Evolutionary conservation across 1,139 yeast genomes (phyloP).

Genomic region (Saccharomyces uvarum): DNA sequence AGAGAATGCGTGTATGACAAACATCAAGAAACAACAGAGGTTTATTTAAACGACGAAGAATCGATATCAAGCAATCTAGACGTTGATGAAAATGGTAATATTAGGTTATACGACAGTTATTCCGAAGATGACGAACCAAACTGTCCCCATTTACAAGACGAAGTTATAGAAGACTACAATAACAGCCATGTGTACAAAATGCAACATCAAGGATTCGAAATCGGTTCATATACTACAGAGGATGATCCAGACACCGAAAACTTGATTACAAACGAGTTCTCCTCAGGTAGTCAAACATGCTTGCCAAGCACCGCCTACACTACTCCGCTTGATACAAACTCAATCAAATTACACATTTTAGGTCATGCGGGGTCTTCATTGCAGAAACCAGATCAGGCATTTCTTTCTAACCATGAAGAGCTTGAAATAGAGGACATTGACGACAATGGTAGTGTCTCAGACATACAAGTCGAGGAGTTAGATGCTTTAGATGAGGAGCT

Average conservation of each 20-base stretch:
- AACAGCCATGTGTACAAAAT: slow-evolving; percentile 16
- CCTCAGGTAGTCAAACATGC: not conserved
- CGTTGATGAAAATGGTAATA: slow-evolving; percentile 17
- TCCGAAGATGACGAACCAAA: slow-evolving; percentile 5
- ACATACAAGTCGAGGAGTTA: slow-evolving; percentile 25
- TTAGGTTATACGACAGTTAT: slow-evolving; percentile 5
- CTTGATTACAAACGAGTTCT: not conserved
- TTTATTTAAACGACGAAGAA: not conserved
- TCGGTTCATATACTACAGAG: not conserved
- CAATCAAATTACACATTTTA: not conserved
- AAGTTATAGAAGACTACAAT: slow-evolving; percentile 19
- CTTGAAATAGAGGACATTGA: slow-evolving; percentile 15
- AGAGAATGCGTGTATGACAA: not conserved
- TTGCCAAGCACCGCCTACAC: not conserved
- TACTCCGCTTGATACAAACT: not conserved
- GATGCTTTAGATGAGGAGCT: slow-evolving; percentile 30
- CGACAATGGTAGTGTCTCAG: slow-evolving; percentile 26
- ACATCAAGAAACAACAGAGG: not conserved
- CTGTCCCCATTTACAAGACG: slow-evolving; percentile 11
- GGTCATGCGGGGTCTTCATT: not conserved
- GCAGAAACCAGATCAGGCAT: not conserved
- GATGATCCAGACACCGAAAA: not conserved
- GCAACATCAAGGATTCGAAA: not conserved
- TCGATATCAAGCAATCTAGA: slow-evolving; percentile 13
- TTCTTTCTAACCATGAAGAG: not conserved